A percentile compares a stretch with the other conserved stretches of the same genome.
Conservation (phyloP, 1,139 yeast genomes). For the Saccharomyces hybrid region DNA sequence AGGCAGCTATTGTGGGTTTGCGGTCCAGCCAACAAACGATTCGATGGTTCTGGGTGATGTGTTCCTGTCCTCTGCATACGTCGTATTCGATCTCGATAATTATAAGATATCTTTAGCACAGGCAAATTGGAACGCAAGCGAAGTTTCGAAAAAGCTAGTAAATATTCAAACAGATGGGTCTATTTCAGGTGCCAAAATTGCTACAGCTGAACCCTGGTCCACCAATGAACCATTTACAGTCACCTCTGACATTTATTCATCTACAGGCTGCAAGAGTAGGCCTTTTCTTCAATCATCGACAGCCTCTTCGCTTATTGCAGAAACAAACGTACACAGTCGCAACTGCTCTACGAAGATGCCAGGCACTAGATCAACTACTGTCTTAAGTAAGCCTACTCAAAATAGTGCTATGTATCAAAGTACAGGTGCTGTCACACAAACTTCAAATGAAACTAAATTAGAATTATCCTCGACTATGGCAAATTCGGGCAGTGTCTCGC, state of each 20-base stretch:
- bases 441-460: background rate
- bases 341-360: background rate
- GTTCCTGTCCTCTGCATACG: slow-evolving; percentile 62
- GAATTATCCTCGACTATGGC: background rate
- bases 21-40: slow-evolving; percentile 29
- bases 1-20: slow-evolving; percentile 33
- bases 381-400: background rate
- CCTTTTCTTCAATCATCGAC: background rate
- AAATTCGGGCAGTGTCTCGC: background rate
- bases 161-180: slow-evolving; percentile 15
- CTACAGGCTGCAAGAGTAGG: background rate
- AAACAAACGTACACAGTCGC: background rate
- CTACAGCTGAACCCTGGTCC: slow-evolving; percentile 18
- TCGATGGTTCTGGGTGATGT: slow-evolving; percentile 56
- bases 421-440: background rate
- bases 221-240: slow-evolving; percentile 11
- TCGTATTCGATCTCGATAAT: slow-evolving; percentile 68
- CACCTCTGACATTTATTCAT: slow-evolving; percentile 6
- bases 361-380: background rate
- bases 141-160: slow-evolving; percentile 3
- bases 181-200: slow-evolving; percentile 15
- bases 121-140: slow-evolving; percentile 31
- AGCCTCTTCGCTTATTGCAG: background rate
- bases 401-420: background rate
- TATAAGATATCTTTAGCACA: slow-evolving; percentile 60